Conservation (phyloP, 495 filamentous ascomycete species). For the Usnea hakonensis region DNA sequence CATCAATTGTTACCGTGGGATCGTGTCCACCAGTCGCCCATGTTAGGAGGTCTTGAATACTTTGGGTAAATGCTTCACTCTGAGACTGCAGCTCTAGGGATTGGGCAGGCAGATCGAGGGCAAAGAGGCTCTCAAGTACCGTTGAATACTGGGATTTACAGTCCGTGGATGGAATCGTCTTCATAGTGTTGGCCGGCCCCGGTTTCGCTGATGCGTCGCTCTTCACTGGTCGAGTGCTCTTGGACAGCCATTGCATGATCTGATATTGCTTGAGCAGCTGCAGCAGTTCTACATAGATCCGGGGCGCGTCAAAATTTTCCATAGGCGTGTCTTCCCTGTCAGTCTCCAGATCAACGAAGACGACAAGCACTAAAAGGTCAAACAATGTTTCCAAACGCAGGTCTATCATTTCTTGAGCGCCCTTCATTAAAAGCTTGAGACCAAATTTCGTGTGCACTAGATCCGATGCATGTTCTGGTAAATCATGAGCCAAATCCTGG, state of each 20-base stretch:
- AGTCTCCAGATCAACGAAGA: conserved; percentile 73
- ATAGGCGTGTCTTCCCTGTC: conserved; percentile 58
- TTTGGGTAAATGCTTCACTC: conserved; percentile 41
- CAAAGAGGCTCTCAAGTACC: conserved; percentile 45
- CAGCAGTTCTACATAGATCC: conserved; percentile 60
- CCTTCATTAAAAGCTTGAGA: conserved; percentile 59
- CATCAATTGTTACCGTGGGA: conserved; percentile 36
- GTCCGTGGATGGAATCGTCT: neutral
- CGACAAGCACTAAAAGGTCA: conserved; percentile 71
- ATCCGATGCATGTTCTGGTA: conserved; percentile 39
- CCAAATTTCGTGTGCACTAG: conserved; percentile 60
- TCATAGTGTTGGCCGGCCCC: neutral
- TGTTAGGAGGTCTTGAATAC: conserved; percentile 42
- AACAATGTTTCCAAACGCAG: conserved; percentile 62
- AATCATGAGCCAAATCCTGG: conserved; percentile 33
- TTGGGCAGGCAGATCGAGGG: conserved; percentile 40
- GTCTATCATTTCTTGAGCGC: conserved; percentile 69
- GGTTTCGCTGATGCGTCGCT: conserved; percentile 2
- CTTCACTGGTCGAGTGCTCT: conserved; percentile 37
- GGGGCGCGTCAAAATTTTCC: conserved; percentile 56
- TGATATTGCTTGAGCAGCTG: conserved; percentile 63
- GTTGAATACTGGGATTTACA: conserved; percentile 23
- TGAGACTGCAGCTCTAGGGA: conserved; percentile 36
- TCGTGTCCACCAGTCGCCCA: conserved; percentile 39
- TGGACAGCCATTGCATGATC: conserved; percentile 73